These are phyloP conservation scores for Vanderwaltozyma tropicalis DNA, from an alignment of 805 yeast species.

Conservation along the genomic window DNA sequence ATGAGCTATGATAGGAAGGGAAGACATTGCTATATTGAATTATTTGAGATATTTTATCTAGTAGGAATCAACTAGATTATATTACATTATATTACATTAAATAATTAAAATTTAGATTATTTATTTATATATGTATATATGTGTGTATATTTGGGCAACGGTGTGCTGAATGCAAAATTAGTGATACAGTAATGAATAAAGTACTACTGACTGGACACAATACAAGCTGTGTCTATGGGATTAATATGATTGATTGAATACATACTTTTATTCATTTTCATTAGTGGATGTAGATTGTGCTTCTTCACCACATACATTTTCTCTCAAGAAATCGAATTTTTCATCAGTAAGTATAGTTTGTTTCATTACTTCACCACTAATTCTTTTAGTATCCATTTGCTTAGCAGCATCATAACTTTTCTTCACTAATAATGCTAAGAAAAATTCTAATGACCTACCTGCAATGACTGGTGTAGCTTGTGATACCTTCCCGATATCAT, in stretches of 20 bases:
- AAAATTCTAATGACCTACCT: conserved; percentile 87
- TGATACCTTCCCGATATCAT: conserved; percentile 96
- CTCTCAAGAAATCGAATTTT: conserved; percentile 86
- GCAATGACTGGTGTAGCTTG: conserved; percentile 98
- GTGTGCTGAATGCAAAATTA: not conserved
- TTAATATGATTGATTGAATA: not conserved
- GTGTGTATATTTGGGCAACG: too few relatives aligned
- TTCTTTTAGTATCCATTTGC: conserved; percentile 63
- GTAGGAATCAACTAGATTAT: too few relatives aligned
- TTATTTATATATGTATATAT: too few relatives aligned
- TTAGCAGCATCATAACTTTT: conserved; percentile 73
- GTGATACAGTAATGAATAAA: not conserved
- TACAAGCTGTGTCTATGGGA: too few relatives aligned
- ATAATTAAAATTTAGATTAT: too few relatives aligned
- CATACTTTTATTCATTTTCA: not conserved
- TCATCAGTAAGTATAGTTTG: conserved; percentile 78
- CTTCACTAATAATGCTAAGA: conserved; percentile 81
- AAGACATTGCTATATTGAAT: too few relatives aligned
- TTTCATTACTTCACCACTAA: conserved; percentile 72
- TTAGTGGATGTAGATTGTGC: conserved; percentile 6
- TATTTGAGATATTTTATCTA: too few relatives aligned
- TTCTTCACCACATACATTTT: conserved; percentile 30
- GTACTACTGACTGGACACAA: too few relatives aligned
- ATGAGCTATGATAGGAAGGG: too few relatives aligned
- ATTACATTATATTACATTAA: too few relatives aligned